A percentile compares a stretch with the other conserved stretches of the same genome.
Evolutionary conservation across 1,284 basidiomycete species (phyloP).

Genomic region (Trametes pubescens): DNA sequence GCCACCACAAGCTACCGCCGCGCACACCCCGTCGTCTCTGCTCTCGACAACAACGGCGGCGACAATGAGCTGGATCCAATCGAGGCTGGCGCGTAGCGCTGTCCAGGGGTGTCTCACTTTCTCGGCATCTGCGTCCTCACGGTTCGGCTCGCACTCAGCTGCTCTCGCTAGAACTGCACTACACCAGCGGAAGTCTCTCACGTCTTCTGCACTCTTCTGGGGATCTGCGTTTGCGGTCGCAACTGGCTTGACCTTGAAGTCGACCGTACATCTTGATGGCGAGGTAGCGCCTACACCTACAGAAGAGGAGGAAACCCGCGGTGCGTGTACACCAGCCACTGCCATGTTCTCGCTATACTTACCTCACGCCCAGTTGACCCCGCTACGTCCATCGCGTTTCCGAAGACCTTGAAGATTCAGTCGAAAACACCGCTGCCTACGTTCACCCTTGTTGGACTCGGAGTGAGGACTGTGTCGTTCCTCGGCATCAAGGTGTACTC

Average conservation of each 20-base stretch:
- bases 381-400: slow-evolving; percentile 76
- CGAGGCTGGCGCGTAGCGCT: slow-evolving; percentile 21
- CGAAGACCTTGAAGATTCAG: slow-evolving; percentile 65
- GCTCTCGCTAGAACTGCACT: slow-evolving; percentile 13
- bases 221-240: slow-evolving; percentile 48
- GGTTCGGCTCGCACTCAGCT: slow-evolving; percentile 9
- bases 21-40: neutral
- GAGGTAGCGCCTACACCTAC: slow-evolving; percentile 22
- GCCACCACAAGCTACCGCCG: neutral
- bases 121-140: slow-evolving; percentile 27
- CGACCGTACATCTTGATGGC: slow-evolving; percentile 50
- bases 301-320: slow-evolving; percentile 40
- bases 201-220: slow-evolving; percentile 39
- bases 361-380: slow-evolving; percentile 63
- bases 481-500: slow-evolving; percentile 86
- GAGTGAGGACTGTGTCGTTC: slow-evolving; percentile 88
- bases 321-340: slow-evolving; percentile 14
- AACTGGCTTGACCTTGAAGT: slow-evolving; percentile 40
- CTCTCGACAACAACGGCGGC: neutral
- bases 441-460: slow-evolving; percentile 79
- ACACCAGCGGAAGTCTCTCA: slow-evolving; percentile 23
- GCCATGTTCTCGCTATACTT: neutral
- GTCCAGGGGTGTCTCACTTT: slow-evolving; percentile 30
- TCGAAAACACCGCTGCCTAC: slow-evolving; percentile 66
- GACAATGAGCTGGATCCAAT: slow-evolving; percentile 30